Conservation (phyloP, 2,329 filamentous ascomycete genomes). For the Chaetomium sp. region DNA sequence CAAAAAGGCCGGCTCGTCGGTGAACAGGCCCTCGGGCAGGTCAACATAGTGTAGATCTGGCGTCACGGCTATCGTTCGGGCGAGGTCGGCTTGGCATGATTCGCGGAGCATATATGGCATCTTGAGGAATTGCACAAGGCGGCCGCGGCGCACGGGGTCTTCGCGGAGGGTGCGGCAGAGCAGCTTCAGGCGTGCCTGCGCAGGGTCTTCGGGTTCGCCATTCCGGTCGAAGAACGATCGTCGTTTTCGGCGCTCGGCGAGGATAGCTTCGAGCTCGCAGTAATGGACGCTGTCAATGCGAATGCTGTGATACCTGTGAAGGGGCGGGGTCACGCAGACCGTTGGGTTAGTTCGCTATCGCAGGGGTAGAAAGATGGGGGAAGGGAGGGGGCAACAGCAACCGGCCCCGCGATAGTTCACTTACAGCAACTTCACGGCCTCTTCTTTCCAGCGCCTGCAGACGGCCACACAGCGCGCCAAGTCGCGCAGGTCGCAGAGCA, state of each 20-base stretch:
- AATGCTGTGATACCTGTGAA: conserved; percentile 71
- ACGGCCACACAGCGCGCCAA: conserved; percentile 72
- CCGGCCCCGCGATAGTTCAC: conserved; percentile 30
- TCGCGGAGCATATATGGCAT: conserved; percentile 93
- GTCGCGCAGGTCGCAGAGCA: conserved; percentile 89
- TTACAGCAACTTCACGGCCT: conserved; percentile 53
- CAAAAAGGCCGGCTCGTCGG: conserved; percentile 68
- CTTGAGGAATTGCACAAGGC: conserved; percentile 72
- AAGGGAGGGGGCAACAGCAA: neutral
- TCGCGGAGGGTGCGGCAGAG: conserved; percentile 78
- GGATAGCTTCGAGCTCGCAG: conserved; percentile 76
- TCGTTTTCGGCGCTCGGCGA: conserved; percentile 72
- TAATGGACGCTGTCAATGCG: conserved; percentile 94
- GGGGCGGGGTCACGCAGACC: neutral
- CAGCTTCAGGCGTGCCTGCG: conserved; percentile 67
- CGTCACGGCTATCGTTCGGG: conserved; percentile 75
- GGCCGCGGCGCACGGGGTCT: conserved; percentile 60
- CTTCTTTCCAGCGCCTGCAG: conserved; percentile 62
- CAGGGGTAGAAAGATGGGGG: neutral
- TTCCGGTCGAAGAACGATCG: conserved; percentile 68
- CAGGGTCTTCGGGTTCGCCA: conserved; percentile 72
- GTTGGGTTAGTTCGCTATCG: neutral
- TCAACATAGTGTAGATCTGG: conserved; percentile 86
- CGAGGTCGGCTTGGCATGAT: conserved; percentile 75
- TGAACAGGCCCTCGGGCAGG: conserved; percentile 80